phyloP scores from a whole-genome alignment of 306 rosid species.

The Psophocarpus tetragonolobus region DNA sequence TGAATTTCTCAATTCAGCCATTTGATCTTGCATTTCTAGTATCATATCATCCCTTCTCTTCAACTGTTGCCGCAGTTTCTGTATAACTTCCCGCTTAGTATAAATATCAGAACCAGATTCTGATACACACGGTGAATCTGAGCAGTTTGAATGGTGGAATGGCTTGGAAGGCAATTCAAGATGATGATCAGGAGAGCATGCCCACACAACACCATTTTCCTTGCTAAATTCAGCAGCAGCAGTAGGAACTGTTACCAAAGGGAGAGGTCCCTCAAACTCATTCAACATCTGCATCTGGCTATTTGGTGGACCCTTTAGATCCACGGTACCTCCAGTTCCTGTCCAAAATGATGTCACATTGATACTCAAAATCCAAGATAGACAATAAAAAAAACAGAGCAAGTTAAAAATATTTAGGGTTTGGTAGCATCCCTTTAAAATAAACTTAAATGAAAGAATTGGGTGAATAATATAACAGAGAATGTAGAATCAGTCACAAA shows the following conservation, averaged over 20 bases:
- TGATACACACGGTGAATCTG: constrained; percentile 93
- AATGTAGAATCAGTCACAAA: constrained; percentile 8
- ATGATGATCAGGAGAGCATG: constrained; percentile 84
- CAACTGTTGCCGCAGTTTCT: constrained; percentile 88
- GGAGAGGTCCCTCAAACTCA: constrained; percentile 67
- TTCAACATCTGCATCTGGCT: constrained; percentile 62
- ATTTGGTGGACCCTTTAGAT: constrained; percentile 60
- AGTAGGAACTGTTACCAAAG: constrained; percentile 79
- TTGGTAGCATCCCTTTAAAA: constrained; percentile 4
- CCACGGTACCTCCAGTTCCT: constrained; percentile 64
- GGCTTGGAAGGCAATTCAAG: constrained; percentile 85
- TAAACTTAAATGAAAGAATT: neutral
- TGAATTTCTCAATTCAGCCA: constrained; percentile 73
- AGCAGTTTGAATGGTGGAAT: constrained; percentile 83
- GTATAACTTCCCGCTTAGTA: constrained; percentile 90
- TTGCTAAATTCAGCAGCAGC: constrained; percentile 65
- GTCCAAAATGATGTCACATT: constrained; percentile 34
- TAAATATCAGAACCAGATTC: constrained; percentile 95
- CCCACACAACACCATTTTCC: constrained; percentile 83
- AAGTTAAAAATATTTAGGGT: constrained; percentile 5
- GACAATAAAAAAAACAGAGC: neutral
- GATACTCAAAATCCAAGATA: neutral
- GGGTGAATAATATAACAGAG: neutral
- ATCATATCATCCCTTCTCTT: constrained; percentile 96
- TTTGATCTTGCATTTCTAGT: constrained; percentile 97